Evolutionary conservation across 2,329 filamentous ascomycete genomes (phyloP).

Genomic region (Trichoderma endophyticum): DNA sequence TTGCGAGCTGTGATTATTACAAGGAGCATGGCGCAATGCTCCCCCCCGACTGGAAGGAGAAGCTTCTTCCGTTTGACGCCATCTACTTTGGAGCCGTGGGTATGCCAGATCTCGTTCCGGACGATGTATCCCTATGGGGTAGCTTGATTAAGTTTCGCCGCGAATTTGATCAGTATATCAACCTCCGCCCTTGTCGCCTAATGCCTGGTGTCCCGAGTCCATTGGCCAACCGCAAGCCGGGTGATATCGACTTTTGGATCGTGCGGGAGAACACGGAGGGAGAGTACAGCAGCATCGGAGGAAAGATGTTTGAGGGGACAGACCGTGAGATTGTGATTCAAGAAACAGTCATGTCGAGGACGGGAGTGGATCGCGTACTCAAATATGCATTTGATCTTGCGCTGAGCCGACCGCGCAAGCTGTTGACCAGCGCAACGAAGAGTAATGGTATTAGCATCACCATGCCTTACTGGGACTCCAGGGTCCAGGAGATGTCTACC

Average conservation of each 20-base stretch:
- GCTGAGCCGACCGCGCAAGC: slow-evolving; percentile 53
- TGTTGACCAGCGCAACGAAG: slow-evolving; percentile 64
- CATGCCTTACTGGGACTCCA: slow-evolving; percentile 67
- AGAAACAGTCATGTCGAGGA: slow-evolving; percentile 60
- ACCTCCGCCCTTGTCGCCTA: slow-evolving; percentile 54
- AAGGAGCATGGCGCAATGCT: slow-evolving; percentile 42
- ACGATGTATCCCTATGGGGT: slow-evolving; percentile 66
- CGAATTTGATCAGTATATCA: slow-evolving; percentile 53
- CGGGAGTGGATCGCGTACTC: slow-evolving; percentile 59
- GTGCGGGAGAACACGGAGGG: slow-evolving; percentile 66
- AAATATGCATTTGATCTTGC: slow-evolving; percentile 64
- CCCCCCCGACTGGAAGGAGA: slow-evolving; percentile 46
- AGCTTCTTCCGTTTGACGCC: slow-evolving; percentile 58
- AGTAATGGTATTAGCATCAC: slow-evolving; percentile 64
- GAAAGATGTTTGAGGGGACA: slow-evolving; percentile 56
- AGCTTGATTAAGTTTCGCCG: slow-evolving; percentile 65
- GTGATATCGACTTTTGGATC: slow-evolving; percentile 65
- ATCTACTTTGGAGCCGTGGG: slow-evolving; percentile 68
- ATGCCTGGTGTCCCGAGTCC: slow-evolving; percentile 59
- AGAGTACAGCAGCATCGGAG: slow-evolving; percentile 57
- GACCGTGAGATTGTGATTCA: slow-evolving; percentile 52
- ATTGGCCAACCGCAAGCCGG: slow-evolving; percentile 48
- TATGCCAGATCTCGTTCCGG: slow-evolving; percentile 52
- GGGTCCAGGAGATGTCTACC: slow-evolving; percentile 48
- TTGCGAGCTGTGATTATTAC: slow-evolving; percentile 63